Base-by-base conservation (phyloP, 768 basidiomycete species). In the Cystofilobasidium bisporidii region DNA sequence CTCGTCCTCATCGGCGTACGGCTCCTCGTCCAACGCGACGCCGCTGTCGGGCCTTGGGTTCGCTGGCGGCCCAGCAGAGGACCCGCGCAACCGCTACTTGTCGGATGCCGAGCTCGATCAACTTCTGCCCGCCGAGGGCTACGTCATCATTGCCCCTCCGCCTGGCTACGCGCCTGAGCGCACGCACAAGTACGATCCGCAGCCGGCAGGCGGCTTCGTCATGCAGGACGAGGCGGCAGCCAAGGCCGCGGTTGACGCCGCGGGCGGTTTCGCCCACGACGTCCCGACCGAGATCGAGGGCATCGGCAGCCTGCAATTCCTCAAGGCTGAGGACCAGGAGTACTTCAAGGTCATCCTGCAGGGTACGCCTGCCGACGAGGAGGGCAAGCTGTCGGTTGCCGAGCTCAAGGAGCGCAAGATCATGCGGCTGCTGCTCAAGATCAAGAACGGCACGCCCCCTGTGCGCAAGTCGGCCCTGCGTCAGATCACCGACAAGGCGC, bases 341-440 rank as follows among this genome's bases (percentile, higher is more conserved):
- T 99, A 98, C 78, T 98, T 99, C 71, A 87, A 91, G 62, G 96
- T 97, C 78, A 92, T 97, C 69, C 70, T 76, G 62, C 70, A 72
- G 63, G 67, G 71, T n/a, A 75, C 75, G 26, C 74, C 73, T 38
- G 77, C 96, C 79, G 93, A 94, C 77, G 91, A 97, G 73, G 96
- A 98, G 78, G 88, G 87, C 1, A 85, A 88, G 75, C 81, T 97
- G 57, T 85, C 88, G 0, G 88, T 98, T 11, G 96, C 98, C 60
- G 96, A 99, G 80, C 88, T 98, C 85, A 99, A 99, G 80, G 96
- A 98, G 80, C 86, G 94, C 75, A 99, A 98, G 78, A 98, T 98
- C 73, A 97, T 98, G 93, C 87, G 96, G 30, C 80, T 99, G 28
- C 81, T 99, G 63, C 83, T 99, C 72, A 98, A 98, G 79, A 98